A percentile compares a stretch with the other conserved stretches of the same genome.
phyloP scores from a whole-genome alignment of 345 rosid species.

The Euphorbia pulcherrima region DNA sequence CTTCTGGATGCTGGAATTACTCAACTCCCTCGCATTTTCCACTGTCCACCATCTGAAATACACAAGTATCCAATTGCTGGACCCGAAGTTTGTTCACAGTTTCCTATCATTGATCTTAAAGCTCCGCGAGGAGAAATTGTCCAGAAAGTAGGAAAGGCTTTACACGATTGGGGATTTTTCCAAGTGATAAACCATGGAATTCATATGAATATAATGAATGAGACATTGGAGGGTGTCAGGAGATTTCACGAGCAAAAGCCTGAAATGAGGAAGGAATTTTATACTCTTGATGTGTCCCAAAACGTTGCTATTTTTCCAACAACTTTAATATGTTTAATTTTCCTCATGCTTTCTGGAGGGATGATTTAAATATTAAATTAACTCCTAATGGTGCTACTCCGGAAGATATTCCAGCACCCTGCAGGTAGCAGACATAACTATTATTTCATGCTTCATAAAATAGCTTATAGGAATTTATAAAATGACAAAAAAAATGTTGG shows the following conservation, averaged over 20 bases:
- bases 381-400: conserved; percentile 20
- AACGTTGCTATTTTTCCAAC: conserved; percentile 28
- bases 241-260: conserved; percentile 14
- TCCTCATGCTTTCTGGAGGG: conserved; percentile 15
- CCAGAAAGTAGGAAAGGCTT: conserved; percentile 5
- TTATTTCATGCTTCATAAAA: too few relatives aligned
- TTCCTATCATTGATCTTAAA: conserved; percentile 7
- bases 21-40: conserved; percentile 5
- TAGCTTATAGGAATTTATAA: too few relatives aligned
- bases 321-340: conserved; percentile 12
- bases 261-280: conserved; percentile 5
- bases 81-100: background rate
- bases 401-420: conserved; percentile 30
- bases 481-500: too few relatives aligned
- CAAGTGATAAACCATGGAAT: conserved; percentile 21
- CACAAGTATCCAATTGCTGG: background rate
- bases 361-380: background rate
- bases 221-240: background rate
- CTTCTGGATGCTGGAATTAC: conserved; percentile 14
- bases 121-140: background rate
- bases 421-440: too few relatives aligned
- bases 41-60: background rate
- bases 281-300: conserved; percentile 5
- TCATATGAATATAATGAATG: conserved; percentile 4
- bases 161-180: conserved; percentile 18